Evolutionary conservation across 768 basidiomycete genomes (phyloP).

Genomic region (Pholiota microspora): DNA sequence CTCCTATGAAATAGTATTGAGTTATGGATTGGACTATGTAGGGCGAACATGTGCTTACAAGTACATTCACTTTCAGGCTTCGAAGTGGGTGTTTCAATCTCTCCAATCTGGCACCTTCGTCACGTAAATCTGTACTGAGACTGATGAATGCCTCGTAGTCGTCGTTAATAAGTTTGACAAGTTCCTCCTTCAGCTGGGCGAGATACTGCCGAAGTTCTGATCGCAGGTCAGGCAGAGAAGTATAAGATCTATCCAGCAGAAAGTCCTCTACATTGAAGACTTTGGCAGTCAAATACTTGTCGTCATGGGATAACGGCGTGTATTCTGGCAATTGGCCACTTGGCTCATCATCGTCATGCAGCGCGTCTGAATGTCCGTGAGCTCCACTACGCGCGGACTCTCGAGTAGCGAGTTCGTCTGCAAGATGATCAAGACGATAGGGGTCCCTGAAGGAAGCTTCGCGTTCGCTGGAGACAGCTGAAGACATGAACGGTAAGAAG

Average conservation of each 20-base stretch:
- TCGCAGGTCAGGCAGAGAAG: constrained; percentile 84
- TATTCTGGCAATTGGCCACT: constrained; percentile 54
- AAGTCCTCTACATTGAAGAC: constrained; percentile 84
- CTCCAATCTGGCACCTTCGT: constrained; percentile 74
- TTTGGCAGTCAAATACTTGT: constrained; percentile 66
- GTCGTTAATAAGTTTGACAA: constrained; percentile 94
- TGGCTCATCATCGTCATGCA: constrained; percentile 16
- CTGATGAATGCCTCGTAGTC: constrained; percentile 99
- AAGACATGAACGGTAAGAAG: constrained; percentile 1
- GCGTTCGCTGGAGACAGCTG: constrained; percentile 2
- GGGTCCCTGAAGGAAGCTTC: constrained; percentile 41
- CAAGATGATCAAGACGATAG: constrained; percentile 67
- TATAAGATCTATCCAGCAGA: constrained; percentile 81
- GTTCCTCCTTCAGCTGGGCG: constrained; percentile 81
- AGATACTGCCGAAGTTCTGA: constrained; percentile 86
- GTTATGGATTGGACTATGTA: not conserved
- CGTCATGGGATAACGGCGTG: constrained; percentile 76
- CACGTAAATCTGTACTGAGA: constrained; percentile 87
- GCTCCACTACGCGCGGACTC: constrained; percentile 33
- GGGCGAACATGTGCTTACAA: constrained; percentile 43
- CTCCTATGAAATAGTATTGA: constrained; percentile 35
- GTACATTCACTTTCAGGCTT: constrained; percentile 60
- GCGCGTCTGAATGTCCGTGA: not conserved
- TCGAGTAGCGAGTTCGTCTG: constrained; percentile 64
- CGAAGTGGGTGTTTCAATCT: constrained; percentile 67